Base-by-base conservation (phyloP, 2,329 filamentous ascomycete genomes). In the Sclerotinia sclerotiorum region DNA sequence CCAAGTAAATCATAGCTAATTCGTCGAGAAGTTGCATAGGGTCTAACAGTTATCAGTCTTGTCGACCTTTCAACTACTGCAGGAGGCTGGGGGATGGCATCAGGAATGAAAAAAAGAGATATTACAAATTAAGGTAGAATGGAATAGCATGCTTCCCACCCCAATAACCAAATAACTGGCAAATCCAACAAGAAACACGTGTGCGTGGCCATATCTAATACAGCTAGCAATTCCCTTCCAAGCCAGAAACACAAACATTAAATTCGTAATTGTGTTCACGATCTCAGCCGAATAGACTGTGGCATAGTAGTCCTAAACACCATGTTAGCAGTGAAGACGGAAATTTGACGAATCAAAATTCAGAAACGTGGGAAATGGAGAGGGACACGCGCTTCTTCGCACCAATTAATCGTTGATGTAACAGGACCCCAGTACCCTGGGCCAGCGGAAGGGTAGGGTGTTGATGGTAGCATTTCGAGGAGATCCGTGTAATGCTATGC, bases 361-460 rank as follows among this genome's bases (percentile, higher is more conserved):
- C 11, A 42, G 39, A 17, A 17, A 42, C 5, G 39, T 42, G 24
- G 19, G 21, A 24, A 44, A 60, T 46, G 24, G 11, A 21, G 17
- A 6, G 15, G 8, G 10, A 4, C n/a, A 60, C 57, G 57, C 27
- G 39, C 57, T 60, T 60, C 57, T 60, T 60, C 57, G 17, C 57
- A 60, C 57, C 57, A 60, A n/a, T 60, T 60, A 17, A 60, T 60
- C 17, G 57, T 60, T 27, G 57, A 60, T 19, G 57, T 60, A 11
- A 60, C 57, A 1, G 57, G 57, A 3, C 57, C 57, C 57, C 57
- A 60, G 24, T 60, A 60, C 13, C 57, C 57, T 21, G 57, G 24
- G 24, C 57, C 57, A 0, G 57, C 1, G 11, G 57, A 13, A 21
- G 57, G 57, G 5, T 60, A 60, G 42, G 57, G 42, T 11, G 42